Percentiles rank a stretch among this genome's conserved stretches.
These are phyloP conservation scores for Nicotiana benthamiana DNA, from an alignment of 257 asterid species.

Conservation along the genomic window DNA sequence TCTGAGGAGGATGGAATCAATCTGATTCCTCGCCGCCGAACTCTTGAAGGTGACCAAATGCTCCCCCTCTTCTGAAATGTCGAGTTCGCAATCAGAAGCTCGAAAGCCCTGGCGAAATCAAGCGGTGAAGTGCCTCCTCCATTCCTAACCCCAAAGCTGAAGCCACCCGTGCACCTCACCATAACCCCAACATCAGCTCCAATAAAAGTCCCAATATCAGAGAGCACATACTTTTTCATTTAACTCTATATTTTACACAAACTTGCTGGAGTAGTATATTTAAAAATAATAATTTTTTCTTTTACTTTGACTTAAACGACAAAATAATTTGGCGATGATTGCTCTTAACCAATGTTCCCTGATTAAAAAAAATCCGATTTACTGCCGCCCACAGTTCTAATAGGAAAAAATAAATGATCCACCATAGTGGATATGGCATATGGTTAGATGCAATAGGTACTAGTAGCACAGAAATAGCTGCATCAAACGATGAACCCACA, in stretches of 20 bases:
- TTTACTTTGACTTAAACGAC: background rate
- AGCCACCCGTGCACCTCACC: too few relatives aligned
- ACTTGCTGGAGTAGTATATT: background rate
- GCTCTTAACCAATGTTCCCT: background rate
- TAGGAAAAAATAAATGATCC: constrained; percentile 1
- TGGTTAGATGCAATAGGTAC: background rate
- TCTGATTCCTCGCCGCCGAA: too few relatives aligned
- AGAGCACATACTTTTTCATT: background rate
- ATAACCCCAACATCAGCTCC: too few relatives aligned
- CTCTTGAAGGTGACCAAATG: too few relatives aligned
- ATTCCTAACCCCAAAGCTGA: too few relatives aligned
- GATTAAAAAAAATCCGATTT: background rate
- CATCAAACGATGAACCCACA: constrained; percentile 5
- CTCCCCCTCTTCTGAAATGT: too few relatives aligned
- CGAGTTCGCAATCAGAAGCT: too few relatives aligned
- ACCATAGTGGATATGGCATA: background rate
- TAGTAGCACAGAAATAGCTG: background rate
- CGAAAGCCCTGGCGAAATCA: too few relatives aligned
- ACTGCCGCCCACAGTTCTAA: background rate
- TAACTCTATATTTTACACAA: background rate
- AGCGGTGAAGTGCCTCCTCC: too few relatives aligned
- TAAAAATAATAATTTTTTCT: background rate
- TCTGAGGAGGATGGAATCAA: too few relatives aligned
- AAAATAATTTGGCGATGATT: background rate
- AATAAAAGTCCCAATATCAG: too few relatives aligned